Percentiles rank a stretch among this genome's conserved stretches.
Conservation (phyloP, 768 basidiomycete genomes). For the Pleurotus ostreatus region DNA sequence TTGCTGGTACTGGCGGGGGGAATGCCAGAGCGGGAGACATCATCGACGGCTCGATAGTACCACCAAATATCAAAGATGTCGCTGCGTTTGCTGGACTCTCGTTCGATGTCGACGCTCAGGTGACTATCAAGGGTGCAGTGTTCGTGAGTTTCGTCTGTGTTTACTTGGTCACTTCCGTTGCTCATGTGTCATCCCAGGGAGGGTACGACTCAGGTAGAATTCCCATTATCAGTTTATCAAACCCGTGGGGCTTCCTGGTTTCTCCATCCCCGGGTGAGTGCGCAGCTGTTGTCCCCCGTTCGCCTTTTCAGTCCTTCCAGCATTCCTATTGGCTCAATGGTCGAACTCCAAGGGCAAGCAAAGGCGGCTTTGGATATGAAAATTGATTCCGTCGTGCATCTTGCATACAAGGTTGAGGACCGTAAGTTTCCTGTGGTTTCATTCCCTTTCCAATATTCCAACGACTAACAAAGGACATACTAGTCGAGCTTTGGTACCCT, state of each 20-base stretch:
- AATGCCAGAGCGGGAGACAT: constrained; percentile 24
- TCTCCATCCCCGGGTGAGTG: constrained; percentile 27
- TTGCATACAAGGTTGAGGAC: constrained; percentile 21
- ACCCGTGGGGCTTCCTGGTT: constrained; percentile 25
- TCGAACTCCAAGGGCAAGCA: constrained; percentile 27
- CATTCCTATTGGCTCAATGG: constrained; percentile 33
- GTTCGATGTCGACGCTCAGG: constrained; percentile 20
- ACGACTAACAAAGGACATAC: background rate
- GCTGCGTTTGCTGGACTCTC: constrained; percentile 21
- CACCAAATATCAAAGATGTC: constrained; percentile 24
- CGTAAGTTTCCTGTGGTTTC: background rate
- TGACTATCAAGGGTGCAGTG: background rate
- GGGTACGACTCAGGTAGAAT: constrained; percentile 23
- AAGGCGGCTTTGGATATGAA: constrained; percentile 26
- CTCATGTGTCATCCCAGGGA: constrained; percentile 13
- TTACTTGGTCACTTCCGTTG: background rate
- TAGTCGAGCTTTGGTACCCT: background rate
- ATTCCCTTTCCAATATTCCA: too few species aligned
- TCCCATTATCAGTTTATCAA: constrained; percentile 24
- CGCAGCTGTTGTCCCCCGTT: too few species aligned
- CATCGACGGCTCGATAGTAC: constrained; percentile 19
- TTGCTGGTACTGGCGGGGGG: constrained; percentile 10
- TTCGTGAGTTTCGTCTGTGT: constrained; percentile 10
- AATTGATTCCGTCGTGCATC: constrained; percentile 24
- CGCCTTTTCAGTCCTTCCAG: constrained; percentile 13